These are phyloP conservation scores for Tremellales sp. DNA, from an alignment of 1,284 basidiomycete species.

Conservation along the genomic window DNA sequence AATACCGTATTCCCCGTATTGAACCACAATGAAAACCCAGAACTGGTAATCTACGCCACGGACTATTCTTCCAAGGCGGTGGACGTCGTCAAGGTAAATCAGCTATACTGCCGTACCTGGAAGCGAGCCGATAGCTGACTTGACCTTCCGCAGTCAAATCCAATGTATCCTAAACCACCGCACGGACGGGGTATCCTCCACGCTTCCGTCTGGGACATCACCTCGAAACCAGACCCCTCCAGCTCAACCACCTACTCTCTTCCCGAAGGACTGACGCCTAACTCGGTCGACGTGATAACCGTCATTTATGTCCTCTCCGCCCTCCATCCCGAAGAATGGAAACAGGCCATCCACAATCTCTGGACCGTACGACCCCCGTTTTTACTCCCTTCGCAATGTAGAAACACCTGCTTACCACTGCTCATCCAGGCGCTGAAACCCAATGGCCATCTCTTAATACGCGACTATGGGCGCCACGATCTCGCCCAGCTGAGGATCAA, in stretches of 20 bases:
- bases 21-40: conserved; percentile 73
- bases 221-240: conserved; percentile 52
- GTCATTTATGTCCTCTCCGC: conserved; percentile 94
- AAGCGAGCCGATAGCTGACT: background rate
- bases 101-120: background rate
- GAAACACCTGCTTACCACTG: background rate
- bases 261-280: conserved; percentile 62
- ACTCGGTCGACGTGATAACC: conserved; percentile 78
- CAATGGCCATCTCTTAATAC: conserved; percentile 74
- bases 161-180: conserved; percentile 65
- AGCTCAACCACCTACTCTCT: conserved; percentile 45
- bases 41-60: conserved; percentile 69
- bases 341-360: conserved; percentile 76
- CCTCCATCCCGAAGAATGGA: conserved; percentile 90
- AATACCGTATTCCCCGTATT: conserved; percentile 91
- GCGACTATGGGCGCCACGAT: conserved; percentile 95
- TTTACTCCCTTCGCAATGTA: background rate
- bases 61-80: conserved; percentile 91
- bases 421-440: conserved; percentile 75
- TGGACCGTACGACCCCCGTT: conserved; percentile 56
- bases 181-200: conserved; percentile 61
- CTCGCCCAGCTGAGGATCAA: conserved; percentile 92
- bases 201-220: conserved; percentile 88
- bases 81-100: conserved; percentile 73
- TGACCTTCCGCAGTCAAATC: conserved; percentile 54